Evolutionary conservation across 805 yeast species (phyloP).

Genomic region (Ogataea ganodermae): DNA sequence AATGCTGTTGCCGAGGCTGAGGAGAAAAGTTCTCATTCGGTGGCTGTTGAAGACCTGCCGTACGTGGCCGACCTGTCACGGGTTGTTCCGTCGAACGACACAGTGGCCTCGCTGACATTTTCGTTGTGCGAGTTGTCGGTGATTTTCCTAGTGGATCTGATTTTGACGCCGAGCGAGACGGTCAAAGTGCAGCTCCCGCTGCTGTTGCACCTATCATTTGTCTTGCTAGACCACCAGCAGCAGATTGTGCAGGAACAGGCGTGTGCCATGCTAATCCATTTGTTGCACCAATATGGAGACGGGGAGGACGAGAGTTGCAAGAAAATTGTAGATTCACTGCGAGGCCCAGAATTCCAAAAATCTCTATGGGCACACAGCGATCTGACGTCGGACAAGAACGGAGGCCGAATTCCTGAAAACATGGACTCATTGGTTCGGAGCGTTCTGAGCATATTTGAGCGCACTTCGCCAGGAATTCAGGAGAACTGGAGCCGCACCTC

Average conservation of each 20-base stretch:
- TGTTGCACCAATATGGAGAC: slow-evolving; percentile 62
- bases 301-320: slow-evolving; percentile 55
- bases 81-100: slow-evolving; percentile 50
- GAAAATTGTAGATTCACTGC: slow-evolving; percentile 57
- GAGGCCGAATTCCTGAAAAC: slow-evolving; percentile 80
- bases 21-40: slow-evolving; percentile 14
- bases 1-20: slow-evolving; percentile 7
- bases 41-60: slow-evolving; percentile 46
- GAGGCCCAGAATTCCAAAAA: slow-evolving; percentile 51
- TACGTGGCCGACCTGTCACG: slow-evolving; percentile 74
- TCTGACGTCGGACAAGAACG: slow-evolving; percentile 68
- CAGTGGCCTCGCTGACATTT: slow-evolving; percentile 58
- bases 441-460: slow-evolving; percentile 56
- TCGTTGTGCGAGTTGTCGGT: slow-evolving; percentile 87
- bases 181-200: slow-evolving; percentile 64
- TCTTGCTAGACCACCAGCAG: slow-evolving; percentile 84
- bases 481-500: slow-evolving; percentile 85
- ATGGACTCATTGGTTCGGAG: slow-evolving; percentile 77
- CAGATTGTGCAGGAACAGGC: slow-evolving; percentile 85
- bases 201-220: slow-evolving; percentile 75
- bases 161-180: slow-evolving; percentile 65
- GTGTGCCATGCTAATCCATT: slow-evolving; percentile 67
- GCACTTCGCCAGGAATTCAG: slow-evolving; percentile 54
- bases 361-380: slow-evolving; percentile 87
- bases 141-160: slow-evolving; percentile 79